Evolutionary conservation across 257 asterid genomes (phyloP).

Genomic region (Nicotiana attenuata): DNA sequence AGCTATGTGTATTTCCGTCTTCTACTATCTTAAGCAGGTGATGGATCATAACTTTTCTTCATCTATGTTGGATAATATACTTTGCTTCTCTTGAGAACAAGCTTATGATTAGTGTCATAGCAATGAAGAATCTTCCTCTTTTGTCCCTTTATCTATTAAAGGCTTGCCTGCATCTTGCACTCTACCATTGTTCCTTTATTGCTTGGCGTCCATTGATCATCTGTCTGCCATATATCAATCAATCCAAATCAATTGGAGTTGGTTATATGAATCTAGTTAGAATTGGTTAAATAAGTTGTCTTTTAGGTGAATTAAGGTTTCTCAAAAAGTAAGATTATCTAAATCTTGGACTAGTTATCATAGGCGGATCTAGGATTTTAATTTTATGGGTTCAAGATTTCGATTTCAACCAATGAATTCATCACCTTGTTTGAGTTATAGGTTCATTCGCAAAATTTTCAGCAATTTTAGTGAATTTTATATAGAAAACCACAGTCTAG

Average conservation of each 20-base stretch:
- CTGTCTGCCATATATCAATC: background rate
- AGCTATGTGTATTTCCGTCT: background rate
- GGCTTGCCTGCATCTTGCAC: background rate
- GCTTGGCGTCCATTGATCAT: background rate
- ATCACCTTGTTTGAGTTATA: too few species aligned
- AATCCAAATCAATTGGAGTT: background rate
- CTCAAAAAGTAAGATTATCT: background rate
- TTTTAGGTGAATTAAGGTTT: background rate
- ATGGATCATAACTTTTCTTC: background rate
- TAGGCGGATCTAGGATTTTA: too few species aligned
- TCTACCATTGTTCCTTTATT: background rate
- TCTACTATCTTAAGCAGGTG: background rate
- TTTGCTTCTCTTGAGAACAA: background rate
- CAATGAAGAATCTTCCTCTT: background rate
- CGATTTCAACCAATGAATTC: too few species aligned
- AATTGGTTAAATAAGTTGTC: background rate
- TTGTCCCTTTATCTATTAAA: background rate
- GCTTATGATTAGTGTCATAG: background rate
- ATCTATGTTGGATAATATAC: background rate
- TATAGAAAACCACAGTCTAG: too few species aligned
- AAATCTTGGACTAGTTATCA: background rate
- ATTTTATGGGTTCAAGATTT: too few species aligned
- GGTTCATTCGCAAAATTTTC: too few species aligned
- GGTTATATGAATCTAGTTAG: background rate
- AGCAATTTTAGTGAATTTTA: too few species aligned